These are phyloP conservation scores for Aureoboletus auriporus DNA, from an alignment of 768 basidiomycete genomes.

Conservation along the genomic window DNA sequence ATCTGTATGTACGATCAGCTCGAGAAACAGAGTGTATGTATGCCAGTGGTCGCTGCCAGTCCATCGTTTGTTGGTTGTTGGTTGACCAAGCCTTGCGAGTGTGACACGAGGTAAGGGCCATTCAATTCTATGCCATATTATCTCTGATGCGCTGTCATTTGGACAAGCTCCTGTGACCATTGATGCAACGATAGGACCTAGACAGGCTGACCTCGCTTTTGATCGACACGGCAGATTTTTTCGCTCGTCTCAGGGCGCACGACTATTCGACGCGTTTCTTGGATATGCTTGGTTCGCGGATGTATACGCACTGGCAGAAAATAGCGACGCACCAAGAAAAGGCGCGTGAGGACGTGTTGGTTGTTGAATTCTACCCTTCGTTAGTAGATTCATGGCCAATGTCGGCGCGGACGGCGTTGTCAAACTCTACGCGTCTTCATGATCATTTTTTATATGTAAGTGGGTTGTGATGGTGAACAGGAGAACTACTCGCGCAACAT, in stretches of 20 bases:
- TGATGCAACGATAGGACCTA: constrained; percentile 50
- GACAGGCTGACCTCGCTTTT: constrained; percentile 90
- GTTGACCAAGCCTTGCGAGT: too few relatives aligned
- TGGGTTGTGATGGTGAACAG: too few relatives aligned
- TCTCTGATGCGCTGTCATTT: constrained; percentile 54
- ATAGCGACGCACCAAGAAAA: constrained; percentile 86
- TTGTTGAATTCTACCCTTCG: constrained; percentile 79
- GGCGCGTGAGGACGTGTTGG: constrained; percentile 86
- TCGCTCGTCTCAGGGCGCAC: constrained; percentile 84
- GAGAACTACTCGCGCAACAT: too few relatives aligned
- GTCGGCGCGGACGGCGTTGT: constrained; percentile 96
- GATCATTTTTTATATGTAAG: too few relatives aligned
- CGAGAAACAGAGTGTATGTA: too few relatives aligned
- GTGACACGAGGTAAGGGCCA: constrained; percentile 94
- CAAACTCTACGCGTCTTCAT: constrained; percentile 86
- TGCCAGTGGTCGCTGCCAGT: too few relatives aligned
- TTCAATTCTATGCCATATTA: constrained; percentile 85
- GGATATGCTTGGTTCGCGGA: constrained; percentile 78
- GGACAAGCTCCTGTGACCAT: neutral
- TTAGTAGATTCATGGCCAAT: constrained; percentile 85
- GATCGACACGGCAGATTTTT: constrained; percentile 82
- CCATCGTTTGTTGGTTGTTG: too few relatives aligned
- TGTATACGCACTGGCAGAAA: constrained; percentile 90
- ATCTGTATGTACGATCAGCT: too few relatives aligned
- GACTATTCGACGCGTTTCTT: constrained; percentile 95